A percentile compares a stretch with the other conserved stretches of the same genome.
Evolutionary conservation across 2,329 filamentous ascomycete species (phyloP).

Genomic region (Ceratocystis cacaofunesta): DNA sequence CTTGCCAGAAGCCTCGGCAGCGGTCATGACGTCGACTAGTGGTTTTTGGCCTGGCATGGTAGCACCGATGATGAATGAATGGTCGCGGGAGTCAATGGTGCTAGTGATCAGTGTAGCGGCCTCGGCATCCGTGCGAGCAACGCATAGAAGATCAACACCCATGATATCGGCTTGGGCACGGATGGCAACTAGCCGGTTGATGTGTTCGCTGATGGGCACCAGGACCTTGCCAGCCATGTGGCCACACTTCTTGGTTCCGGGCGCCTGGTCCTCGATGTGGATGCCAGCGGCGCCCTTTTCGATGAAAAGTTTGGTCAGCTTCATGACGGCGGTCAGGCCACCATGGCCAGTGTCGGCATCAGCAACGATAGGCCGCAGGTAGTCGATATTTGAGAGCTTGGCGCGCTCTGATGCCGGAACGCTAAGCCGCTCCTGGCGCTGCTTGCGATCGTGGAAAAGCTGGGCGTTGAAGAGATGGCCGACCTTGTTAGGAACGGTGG

Average conservation of each 20-base stretch:
- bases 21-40: slow-evolving; percentile 79
- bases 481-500: slow-evolving; percentile 96
- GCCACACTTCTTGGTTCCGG: slow-evolving; percentile 97
- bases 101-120: slow-evolving; percentile 93
- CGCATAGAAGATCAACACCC: slow-evolving; percentile 75
- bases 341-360: slow-evolving; percentile 97
- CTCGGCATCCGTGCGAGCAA: slow-evolving; percentile 93
- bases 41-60: slow-evolving; percentile 77
- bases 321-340: slow-evolving; percentile 97
- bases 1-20: slow-evolving; percentile 72
- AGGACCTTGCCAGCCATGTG: slow-evolving; percentile 99
- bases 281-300: slow-evolving; percentile 95
- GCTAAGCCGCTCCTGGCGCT: slow-evolving; percentile 82
- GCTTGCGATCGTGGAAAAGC: slow-evolving; percentile 98
- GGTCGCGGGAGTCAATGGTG: slow-evolving; percentile 89
- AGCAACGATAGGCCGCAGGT: slow-evolving; percentile 86
- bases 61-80: slow-evolving; percentile 77
- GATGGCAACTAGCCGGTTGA: slow-evolving; percentile 92
- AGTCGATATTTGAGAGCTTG: slow-evolving; percentile 71
- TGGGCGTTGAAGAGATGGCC: slow-evolving; percentile 95
- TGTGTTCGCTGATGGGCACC: slow-evolving; percentile 93
- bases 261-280: slow-evolving; percentile 96
- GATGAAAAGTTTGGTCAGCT: slow-evolving; percentile 93
- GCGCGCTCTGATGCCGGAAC: slow-evolving; percentile 57
- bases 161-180: slow-evolving; percentile 97